These are phyloP conservation scores for Jackrogersella minutella DNA, from an alignment of 495 filamentous ascomycete genomes.

Conservation along the genomic window DNA sequence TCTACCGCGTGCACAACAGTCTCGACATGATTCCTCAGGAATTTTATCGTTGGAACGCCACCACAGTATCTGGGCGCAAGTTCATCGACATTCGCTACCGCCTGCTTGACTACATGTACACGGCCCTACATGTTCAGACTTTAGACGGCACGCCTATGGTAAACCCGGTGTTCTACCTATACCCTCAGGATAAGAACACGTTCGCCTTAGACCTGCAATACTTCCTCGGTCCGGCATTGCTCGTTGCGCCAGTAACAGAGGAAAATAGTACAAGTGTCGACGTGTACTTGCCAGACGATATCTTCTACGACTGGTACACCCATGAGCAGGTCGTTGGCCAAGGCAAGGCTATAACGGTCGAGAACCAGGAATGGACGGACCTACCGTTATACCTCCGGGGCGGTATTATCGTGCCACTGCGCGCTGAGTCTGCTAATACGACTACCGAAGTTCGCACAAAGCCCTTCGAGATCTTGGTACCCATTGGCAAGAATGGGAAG, in stretches of 20 bases:
- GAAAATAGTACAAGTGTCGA: slow-evolving; percentile 69
- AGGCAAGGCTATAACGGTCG: slow-evolving; percentile 61
- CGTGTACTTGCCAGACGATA: slow-evolving; percentile 76
- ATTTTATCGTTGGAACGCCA: slow-evolving; percentile 76
- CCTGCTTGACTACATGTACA: slow-evolving; percentile 85
- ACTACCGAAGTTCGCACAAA: slow-evolving; percentile 71
- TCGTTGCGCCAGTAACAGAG: slow-evolving; percentile 76
- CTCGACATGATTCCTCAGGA: slow-evolving; percentile 66
- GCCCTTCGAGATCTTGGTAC: slow-evolving; percentile 75
- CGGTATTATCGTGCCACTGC: slow-evolving; percentile 72
- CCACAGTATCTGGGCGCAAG: slow-evolving; percentile 71
- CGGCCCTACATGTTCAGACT: slow-evolving; percentile 70
- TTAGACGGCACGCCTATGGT: slow-evolving; percentile 73
- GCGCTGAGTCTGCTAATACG: slow-evolving; percentile 69
- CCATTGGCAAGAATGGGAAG: slow-evolving; percentile 59
- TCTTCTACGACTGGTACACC: slow-evolving; percentile 83
- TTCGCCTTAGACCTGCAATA: slow-evolving; percentile 71
- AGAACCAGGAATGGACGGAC: slow-evolving; percentile 64
- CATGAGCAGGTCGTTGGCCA: slow-evolving; percentile 63
- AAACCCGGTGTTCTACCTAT: slow-evolving; percentile 74
- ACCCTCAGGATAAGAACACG: slow-evolving; percentile 71
- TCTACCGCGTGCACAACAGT: slow-evolving; percentile 79
- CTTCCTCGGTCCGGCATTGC: slow-evolving; percentile 74
- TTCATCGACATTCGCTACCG: slow-evolving; percentile 79
- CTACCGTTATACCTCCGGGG: slow-evolving; percentile 79